Evolutionary conservation across 768 basidiomycete genomes (phyloP).

Genomic region (Hypholoma fasciculare): DNA sequence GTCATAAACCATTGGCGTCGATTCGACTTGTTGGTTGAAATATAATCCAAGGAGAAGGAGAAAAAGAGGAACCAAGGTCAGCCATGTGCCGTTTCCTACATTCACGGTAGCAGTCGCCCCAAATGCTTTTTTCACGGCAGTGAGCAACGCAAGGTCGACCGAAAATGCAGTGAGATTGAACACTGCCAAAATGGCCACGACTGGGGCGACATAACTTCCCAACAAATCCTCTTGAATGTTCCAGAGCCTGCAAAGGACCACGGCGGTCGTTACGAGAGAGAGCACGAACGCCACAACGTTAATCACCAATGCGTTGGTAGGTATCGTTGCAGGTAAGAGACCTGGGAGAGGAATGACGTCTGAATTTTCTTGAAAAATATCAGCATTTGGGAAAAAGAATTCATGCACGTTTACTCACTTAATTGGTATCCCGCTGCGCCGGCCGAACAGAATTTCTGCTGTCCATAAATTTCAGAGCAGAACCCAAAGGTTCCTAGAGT

Average conservation of each 20-base stretch:
- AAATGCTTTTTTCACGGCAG: not conserved
- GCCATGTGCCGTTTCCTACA: conserved; percentile 7
- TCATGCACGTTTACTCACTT: not conserved
- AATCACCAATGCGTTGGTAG: not conserved
- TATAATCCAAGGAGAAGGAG: not conserved
- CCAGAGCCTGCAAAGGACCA: not conserved
- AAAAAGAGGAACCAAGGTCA: conserved; percentile 4
- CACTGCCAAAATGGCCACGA: not conserved
- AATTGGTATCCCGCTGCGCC: conserved; percentile 2
- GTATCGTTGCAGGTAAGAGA: not conserved
- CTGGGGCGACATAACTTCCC: not conserved
- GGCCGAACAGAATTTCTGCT: not conserved
- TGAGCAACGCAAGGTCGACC: not conserved
- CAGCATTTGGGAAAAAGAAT: not conserved
- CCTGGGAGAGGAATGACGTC: too few species aligned
- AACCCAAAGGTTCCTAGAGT: conserved; percentile 11
- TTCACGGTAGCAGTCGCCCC: not conserved
- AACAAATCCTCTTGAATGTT: not conserved
- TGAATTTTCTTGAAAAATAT: not conserved
- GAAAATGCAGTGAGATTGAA: not conserved
- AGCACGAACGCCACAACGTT: conserved; percentile 5
- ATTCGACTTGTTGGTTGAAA: not conserved
- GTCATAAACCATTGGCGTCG: not conserved
- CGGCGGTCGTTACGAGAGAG: not conserved
- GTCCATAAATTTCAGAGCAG: conserved; percentile 1